phyloP scores from a whole-genome alignment of 345 rosid species.

The Murraya koenigii region DNA sequence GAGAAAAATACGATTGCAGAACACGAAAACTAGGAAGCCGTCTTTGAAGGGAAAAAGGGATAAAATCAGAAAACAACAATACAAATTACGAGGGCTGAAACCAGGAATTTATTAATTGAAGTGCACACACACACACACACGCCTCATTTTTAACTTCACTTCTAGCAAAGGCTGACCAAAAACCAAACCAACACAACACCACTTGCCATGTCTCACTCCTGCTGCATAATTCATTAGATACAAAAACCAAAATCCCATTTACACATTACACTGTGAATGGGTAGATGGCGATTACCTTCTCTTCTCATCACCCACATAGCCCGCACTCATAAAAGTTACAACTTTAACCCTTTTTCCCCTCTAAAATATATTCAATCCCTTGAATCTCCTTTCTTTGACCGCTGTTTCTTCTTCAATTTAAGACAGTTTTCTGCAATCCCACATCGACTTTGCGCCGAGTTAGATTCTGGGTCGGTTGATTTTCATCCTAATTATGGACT shows the following conservation, averaged over 20 bases:
- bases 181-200: background rate
- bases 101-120: too few species aligned
- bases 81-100: too few species aligned
- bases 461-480: constrained; percentile 50
- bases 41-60: too few species aligned
- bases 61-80: too few species aligned
- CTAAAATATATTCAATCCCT: constrained; percentile 2
- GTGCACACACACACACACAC: too few species aligned
- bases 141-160: background rate
- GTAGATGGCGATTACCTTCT: constrained; percentile 63
- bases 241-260: background rate
- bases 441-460: constrained; percentile 45
- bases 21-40: too few species aligned
- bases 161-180: background rate
- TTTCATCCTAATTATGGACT: constrained; percentile 27
- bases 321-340: constrained; percentile 14
- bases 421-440: constrained; percentile 62
- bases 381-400: constrained; percentile 1
- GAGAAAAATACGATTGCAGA: too few species aligned
- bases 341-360: constrained; percentile 3
- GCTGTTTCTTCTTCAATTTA: constrained; percentile 11
- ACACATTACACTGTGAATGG: constrained; percentile 45
- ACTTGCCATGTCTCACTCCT: background rate
- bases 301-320: constrained; percentile 33
- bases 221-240: background rate